Conservation (phyloP, 805 yeast genomes). For the Barnettozyma pratensis region DNA sequence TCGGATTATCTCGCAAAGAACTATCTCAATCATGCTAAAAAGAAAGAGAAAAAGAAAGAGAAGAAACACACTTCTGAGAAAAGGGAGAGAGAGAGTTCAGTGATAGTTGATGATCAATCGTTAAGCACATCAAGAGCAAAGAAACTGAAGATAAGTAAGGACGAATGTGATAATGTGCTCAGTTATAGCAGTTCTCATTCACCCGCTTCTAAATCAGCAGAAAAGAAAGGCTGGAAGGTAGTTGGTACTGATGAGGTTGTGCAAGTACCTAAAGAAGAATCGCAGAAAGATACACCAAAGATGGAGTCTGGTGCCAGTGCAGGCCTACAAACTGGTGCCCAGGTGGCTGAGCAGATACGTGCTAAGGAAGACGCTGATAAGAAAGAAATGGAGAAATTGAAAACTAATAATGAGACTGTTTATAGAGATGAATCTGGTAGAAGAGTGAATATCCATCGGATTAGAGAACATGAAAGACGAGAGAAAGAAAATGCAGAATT, state of each 20-base stretch:
- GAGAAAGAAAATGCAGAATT: constrained; percentile 25
- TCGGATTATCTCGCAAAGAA: constrained; percentile 24
- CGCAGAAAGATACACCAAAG: constrained; percentile 3
- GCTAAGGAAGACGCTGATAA: constrained; percentile 25
- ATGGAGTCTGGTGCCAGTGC: constrained; percentile 31
- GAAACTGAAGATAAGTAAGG: background rate
- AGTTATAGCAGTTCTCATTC: too few species aligned
- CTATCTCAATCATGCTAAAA: constrained; percentile 31
- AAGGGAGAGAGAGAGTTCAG: constrained; percentile 3
- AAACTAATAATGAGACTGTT: constrained; percentile 33
- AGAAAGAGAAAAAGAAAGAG: constrained; percentile 25
- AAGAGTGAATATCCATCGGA: constrained; percentile 36
- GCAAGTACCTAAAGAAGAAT: background rate
- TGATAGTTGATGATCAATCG: constrained; percentile 20
- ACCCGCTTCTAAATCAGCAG: background rate
- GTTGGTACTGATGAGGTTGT: constrained; percentile 20
- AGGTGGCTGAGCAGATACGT: constrained; percentile 33
- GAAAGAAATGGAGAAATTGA: constrained; percentile 3
- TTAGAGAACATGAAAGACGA: constrained; percentile 23
- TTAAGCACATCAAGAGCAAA: constrained; percentile 1
- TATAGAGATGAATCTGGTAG: constrained; percentile 62
- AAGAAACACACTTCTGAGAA: constrained; percentile 14
- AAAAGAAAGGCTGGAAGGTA: constrained; percentile 18
- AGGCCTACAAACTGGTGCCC: constrained; percentile 44
- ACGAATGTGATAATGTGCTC: too few species aligned